These are phyloP conservation scores for Dothistroma septosporum DNA, from an alignment of 2,329 filamentous ascomycete species.

Conservation along the genomic window DNA sequence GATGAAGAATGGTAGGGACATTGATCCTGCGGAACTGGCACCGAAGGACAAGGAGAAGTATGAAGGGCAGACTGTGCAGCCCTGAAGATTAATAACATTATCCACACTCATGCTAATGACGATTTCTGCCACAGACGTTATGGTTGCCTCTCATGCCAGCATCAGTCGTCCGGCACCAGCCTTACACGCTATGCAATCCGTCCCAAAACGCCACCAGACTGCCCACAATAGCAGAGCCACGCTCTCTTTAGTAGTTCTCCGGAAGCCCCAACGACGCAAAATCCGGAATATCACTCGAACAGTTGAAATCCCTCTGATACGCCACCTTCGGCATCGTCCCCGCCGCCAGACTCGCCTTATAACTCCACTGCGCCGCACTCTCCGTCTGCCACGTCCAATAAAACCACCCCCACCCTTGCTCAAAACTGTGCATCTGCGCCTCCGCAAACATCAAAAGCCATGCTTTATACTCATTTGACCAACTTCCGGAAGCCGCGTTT, in stretches of 20 bases:
- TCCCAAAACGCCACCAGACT: too few species aligned
- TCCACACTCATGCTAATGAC: too few species aligned
- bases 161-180: too few species aligned
- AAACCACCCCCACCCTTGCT: constrained; percentile 94
- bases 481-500: constrained; percentile 67
- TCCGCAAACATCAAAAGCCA: constrained; percentile 88
- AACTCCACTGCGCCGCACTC: constrained; percentile 83
- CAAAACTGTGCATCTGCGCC: constrained; percentile 93
- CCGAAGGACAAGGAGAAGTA: constrained; percentile 14
- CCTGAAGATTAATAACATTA: constrained; percentile 1
- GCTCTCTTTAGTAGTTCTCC: constrained; percentile 43
- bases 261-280: constrained; percentile 44
- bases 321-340: constrained; percentile 66
- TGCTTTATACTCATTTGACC: constrained; percentile 71
- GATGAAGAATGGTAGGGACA: constrained; percentile 17
- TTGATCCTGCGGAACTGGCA: constrained; percentile 19
- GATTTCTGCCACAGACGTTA: too few species aligned
- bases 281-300: constrained; percentile 38
- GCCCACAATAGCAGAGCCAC: not conserved
- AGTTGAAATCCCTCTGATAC: constrained; percentile 43
- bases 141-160: too few species aligned
- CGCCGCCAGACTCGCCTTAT: constrained; percentile 70
- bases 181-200: too few species aligned
- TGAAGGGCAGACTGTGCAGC: constrained; percentile 16
- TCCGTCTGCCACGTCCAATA: constrained; percentile 99